Base-by-base conservation (phyloP, 495 filamentous ascomycete species). In the Aspergillus haitiensis region DNA sequence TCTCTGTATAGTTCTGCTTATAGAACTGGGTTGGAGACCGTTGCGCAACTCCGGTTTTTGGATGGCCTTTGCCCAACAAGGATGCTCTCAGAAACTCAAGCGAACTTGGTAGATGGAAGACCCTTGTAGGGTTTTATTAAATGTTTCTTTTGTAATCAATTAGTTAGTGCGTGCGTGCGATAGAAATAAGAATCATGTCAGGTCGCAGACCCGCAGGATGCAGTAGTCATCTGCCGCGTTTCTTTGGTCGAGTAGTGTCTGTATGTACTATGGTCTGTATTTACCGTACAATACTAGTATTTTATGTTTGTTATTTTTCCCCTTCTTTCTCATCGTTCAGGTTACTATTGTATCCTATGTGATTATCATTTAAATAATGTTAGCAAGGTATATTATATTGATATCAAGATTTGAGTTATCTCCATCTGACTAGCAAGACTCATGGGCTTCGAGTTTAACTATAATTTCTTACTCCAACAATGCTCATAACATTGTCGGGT, bases 171-270 rank as follows among this genome's bases (percentile, higher is more conserved):
- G 57, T 51, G 59, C 62, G 58, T 64, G 59, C 55, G 51, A 58
- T 62, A 42, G 46, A 64, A 66, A 57, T 64, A 64, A 66, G 63
- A 60, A 64, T 64, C 56, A 62, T 66, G 59, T 63, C 64, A 64
- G 57, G 61, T 52, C 40, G 66, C 56, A 61, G 61, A 60, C 61
- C 58, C 60, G 61, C 67, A 66, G 64, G 58, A 56, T 61, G 66
- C 59, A 61, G 35, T 51, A 53, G 61, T 64, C 65, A 64, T 64
- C 59, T 62, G 56, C 56, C 35, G 53, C 37, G 57, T 45, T 35
- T 54, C 27, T 21, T 60, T 60, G 48, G 52, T 44, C 59, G 54
- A 34, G 15, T 27, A 49, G 45, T 40, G 33, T 58, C 31, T 18
- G 44, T 16, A 18, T 32, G 57, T 36, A 21, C 34, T 55, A 60